Evolutionary conservation across 768 basidiomycete species (phyloP).

Genomic region (Pulveroboletus frians): DNA sequence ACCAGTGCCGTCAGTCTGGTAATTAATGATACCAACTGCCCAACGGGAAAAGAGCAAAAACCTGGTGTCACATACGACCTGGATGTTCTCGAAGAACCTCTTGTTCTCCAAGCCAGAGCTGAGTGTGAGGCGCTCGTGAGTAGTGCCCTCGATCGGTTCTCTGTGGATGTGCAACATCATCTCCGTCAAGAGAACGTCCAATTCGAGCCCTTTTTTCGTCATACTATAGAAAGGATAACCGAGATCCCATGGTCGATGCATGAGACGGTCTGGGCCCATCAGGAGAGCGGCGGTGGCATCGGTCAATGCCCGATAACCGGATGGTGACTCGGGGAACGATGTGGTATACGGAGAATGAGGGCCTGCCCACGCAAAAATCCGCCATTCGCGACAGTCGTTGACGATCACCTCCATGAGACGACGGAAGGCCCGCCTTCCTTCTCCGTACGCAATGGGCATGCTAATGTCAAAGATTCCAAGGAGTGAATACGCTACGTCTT

Average conservation of each 20-base stretch:
- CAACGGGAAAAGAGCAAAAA: constrained; percentile 21
- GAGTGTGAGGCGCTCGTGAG: constrained; percentile 12
- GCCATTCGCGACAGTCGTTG: constrained; percentile 16
- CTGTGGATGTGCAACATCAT: constrained; percentile 19
- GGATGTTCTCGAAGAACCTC: constrained; percentile 15
- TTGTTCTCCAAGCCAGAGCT: constrained; percentile 10
- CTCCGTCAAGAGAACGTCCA: constrained; percentile 20
- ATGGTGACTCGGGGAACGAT: constrained; percentile 17
- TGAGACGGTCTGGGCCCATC: not conserved
- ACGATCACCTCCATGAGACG: constrained; percentile 23
- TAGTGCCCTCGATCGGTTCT: constrained; percentile 7
- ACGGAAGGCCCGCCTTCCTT: constrained; percentile 22
- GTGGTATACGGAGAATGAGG: constrained; percentile 18
- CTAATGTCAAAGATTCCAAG: constrained; percentile 24
- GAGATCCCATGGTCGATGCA: constrained; percentile 9
- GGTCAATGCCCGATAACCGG: constrained; percentile 14
- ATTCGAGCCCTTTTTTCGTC: constrained; percentile 21
- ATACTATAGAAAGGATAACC: constrained; percentile 20
- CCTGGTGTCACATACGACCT: constrained; percentile 12
- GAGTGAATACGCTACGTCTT: constrained; percentile 25
- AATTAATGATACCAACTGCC: constrained; percentile 24
- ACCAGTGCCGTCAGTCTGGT: constrained; percentile 16
- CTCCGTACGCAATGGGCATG: constrained; percentile 23
- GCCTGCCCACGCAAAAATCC: constrained; percentile 20
- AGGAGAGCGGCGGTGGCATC: not conserved